Base-by-base conservation (phyloP, 768 basidiomycete genomes). In the Hypholoma sublateritium region DNA sequence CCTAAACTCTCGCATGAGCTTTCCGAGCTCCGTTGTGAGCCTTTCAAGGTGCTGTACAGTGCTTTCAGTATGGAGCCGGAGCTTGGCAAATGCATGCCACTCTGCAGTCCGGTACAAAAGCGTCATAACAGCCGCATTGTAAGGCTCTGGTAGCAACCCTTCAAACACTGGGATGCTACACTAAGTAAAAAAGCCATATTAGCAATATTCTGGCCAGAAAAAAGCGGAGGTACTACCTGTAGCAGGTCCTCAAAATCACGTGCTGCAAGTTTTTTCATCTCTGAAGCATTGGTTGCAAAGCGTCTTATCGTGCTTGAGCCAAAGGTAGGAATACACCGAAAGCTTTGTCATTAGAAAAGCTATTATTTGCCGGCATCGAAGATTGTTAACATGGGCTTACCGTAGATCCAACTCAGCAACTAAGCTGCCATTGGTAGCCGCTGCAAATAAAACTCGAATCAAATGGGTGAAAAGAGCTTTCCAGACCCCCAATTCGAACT, bases 151-250 rank as follows among this genome's bases (percentile, higher is more conserved):
- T 0, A 78, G 58, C 0, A 79, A 62, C 1, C 70, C 74, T 16
- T 78, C 70, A 22, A 77, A 75, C 0, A 59, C 69, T 0, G 77
- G 77, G 1, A 77, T 68, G 2, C 65, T 58, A 53, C 71, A 74
- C 75, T 77, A 35, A 32, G 28, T 32, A 9, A 9, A 32, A 32
- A 32, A 9, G 6, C 7, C 24, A 21, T 19, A 7, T 24, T 32
- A 32, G 44, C 21, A 16, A 24, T 12, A 5, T 16, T 19, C n/a
- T 16, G 34, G 21, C 13, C 4, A 16, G 14, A 36, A 17, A 34
- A 50, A 11, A n/a, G n/a, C n/a, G n/a, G 5, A 34, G 7, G n/a
- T 5, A 16, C 6, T 37, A 56, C 55, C 49, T 56, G 55, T 22
- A 56, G 28, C 14, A 56, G 22, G 37, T 56, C 55, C 24, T 56